These are phyloP conservation scores for Aspergillus nidulans DNA, from an alignment of 495 filamentous ascomycete genomes.

Conservation along the genomic window DNA sequence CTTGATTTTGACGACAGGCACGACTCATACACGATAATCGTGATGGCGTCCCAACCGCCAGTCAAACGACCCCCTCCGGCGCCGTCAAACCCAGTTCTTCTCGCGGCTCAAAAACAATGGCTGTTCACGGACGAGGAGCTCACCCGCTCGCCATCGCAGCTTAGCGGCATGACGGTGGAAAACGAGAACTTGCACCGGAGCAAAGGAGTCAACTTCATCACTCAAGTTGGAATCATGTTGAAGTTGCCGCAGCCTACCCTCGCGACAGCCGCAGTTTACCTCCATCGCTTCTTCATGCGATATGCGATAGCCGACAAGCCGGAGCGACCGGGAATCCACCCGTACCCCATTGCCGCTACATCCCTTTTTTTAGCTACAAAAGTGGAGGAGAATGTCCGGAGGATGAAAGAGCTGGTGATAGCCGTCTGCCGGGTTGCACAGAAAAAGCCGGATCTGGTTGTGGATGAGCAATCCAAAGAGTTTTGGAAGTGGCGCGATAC, in stretches of 20 bases:
- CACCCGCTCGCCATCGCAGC: constrained; percentile 70
- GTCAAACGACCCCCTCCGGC: constrained; percentile 45
- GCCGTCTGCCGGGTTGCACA: constrained; percentile 92
- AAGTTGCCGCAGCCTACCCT: constrained; percentile 89
- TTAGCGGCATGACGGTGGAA: constrained; percentile 71
- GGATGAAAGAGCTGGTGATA: constrained; percentile 87
- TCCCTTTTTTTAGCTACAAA: constrained; percentile 92
- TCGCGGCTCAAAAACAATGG: constrained; percentile 70
- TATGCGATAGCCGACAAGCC: constrained; percentile 61
- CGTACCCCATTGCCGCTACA: constrained; percentile 87
- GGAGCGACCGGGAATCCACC: constrained; percentile 67
- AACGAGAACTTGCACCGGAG: constrained; percentile 73
- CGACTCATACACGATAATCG: not conserved
- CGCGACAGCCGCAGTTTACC: constrained; percentile 85
- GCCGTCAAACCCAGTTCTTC: constrained; percentile 45
- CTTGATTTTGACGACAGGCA: not conserved
- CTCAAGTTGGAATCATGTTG: constrained; percentile 86
- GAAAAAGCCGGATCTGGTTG: constrained; percentile 77
- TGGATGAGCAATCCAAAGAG: constrained; percentile 94
- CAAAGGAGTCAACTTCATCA: constrained; percentile 95
- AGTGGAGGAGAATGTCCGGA: constrained; percentile 91
- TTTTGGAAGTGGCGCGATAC: constrained; percentile 96
- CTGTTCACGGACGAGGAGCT: constrained; percentile 83
- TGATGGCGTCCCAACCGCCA: constrained; percentile 31
- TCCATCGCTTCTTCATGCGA: constrained; percentile 95